Conservation (phyloP, 495 filamentous ascomycete genomes). For the Ramalina intermedia region DNA sequence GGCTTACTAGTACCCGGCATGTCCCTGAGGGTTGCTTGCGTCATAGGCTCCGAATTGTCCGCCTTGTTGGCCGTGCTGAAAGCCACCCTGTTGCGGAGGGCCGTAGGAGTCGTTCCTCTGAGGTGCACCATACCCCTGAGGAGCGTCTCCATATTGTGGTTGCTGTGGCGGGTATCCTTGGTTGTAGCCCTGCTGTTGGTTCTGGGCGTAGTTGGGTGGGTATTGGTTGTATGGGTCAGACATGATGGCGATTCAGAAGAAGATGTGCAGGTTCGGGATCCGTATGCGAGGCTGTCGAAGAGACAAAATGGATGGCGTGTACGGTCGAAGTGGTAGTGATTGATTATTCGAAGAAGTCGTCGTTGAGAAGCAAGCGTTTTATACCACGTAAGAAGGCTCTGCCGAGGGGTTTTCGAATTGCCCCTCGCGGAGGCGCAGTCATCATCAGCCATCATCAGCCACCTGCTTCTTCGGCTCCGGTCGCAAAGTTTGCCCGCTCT, state of each 20-base stretch:
- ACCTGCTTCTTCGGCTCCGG: too few relatives aligned
- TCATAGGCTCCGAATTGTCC: slow-evolving; percentile 21
- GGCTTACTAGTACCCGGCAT: slow-evolving; percentile 27
- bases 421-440: too few relatives aligned
- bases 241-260: slow-evolving; percentile 18
- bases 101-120: slow-evolving; percentile 25
- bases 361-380: too few relatives aligned
- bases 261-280: neutral
- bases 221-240: slow-evolving; percentile 36
- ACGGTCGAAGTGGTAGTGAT: too few relatives aligned
- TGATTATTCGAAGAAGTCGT: too few relatives aligned
- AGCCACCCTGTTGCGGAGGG: slow-evolving; percentile 32
- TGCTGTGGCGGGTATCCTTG: slow-evolving; percentile 16
- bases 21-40: slow-evolving; percentile 19
- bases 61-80: slow-evolving; percentile 27
- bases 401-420: too few relatives aligned
- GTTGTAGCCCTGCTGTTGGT: slow-evolving; percentile 17
- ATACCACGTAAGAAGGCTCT: too few relatives aligned
- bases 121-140: slow-evolving; percentile 26
- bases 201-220: slow-evolving; percentile 15
- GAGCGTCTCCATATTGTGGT: slow-evolving; percentile 24
- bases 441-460: too few relatives aligned
- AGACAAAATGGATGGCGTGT: too few relatives aligned
- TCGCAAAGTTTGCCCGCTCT: too few relatives aligned
- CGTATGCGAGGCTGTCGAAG: neutral